Evolutionary conservation across 2,329 filamentous ascomycete species (phyloP).

Genomic region (Cladophialophora psammophila): DNA sequence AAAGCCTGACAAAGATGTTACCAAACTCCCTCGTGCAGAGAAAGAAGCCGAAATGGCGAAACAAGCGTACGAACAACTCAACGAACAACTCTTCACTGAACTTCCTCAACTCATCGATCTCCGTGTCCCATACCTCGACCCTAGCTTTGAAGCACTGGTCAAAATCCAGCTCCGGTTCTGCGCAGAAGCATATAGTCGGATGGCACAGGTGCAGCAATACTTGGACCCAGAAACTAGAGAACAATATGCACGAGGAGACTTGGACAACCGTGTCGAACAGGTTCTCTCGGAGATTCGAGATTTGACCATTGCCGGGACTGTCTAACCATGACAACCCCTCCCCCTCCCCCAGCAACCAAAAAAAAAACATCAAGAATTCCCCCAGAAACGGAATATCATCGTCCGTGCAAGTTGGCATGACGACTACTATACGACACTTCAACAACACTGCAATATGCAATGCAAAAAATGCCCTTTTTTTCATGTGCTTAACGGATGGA

Average conservation of each 20-base stretch:
- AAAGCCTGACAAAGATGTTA: constrained; percentile 98
- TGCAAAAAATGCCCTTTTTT: constrained; percentile 12
- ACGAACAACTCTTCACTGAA: constrained; percentile 93
- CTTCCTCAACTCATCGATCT: constrained; percentile 95
- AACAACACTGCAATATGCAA: constrained; percentile 17
- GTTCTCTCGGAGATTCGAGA: constrained; percentile 97
- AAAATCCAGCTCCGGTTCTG: constrained; percentile 99
- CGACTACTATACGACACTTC: not conserved
- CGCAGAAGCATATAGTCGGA: constrained; percentile 93
- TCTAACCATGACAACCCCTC: constrained; percentile 48
- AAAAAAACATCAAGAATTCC: not conserved
- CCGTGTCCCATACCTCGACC: constrained; percentile 94
- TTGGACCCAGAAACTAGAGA: constrained; percentile 94
- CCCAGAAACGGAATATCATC: constrained; percentile 4
- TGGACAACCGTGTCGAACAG: constrained; percentile 91
- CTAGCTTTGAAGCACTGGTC: constrained; percentile 95
- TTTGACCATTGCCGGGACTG: constrained; percentile 85
- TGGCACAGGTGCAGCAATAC: constrained; percentile 99
- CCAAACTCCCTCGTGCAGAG: constrained; percentile 92
- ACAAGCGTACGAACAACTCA: constrained; percentile 92
- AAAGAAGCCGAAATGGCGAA: constrained; percentile 96
- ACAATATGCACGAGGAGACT: constrained; percentile 90
- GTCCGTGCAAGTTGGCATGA: not conserved
- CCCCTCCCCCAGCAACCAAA: too few species aligned
- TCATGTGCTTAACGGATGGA: constrained; percentile 23